Conservation (phyloP, 345 rosid genomes). For the Eucalyptus rudis region DNA sequence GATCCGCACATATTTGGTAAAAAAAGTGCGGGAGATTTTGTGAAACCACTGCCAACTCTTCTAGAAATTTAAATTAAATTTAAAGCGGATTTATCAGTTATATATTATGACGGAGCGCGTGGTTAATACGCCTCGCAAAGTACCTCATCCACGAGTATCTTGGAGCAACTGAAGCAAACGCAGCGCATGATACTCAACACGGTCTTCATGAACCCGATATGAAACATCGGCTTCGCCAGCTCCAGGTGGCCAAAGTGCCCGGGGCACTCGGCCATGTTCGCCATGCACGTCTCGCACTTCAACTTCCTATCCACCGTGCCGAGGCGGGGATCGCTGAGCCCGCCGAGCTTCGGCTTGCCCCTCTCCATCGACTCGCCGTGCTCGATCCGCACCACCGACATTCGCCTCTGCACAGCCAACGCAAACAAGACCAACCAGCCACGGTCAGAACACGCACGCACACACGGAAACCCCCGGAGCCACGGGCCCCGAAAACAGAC, state of each 20-base stretch:
- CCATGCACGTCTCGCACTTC: constrained; percentile 90
- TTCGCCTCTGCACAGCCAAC: constrained; percentile 60
- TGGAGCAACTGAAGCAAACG: constrained; percentile 95
- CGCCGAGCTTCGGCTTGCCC: constrained; percentile 76
- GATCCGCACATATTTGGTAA: neutral
- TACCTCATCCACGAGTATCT: constrained; percentile 88
- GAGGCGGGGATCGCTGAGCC: constrained; percentile 70
- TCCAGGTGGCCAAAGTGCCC: constrained; percentile 96
- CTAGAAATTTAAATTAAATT: no score
- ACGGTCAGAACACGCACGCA: neutral
- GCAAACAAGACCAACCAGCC: neutral
- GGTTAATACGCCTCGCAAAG: neutral
- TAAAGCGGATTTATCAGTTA: no score
- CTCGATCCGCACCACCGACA: constrained; percentile 82
- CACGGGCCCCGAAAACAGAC: neutral
- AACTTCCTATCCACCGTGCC: constrained; percentile 87
- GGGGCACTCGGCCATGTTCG: constrained; percentile 91
- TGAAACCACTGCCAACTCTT: accelerated
- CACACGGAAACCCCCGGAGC: neutral
- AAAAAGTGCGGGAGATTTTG: accelerated
- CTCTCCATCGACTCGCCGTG: constrained; percentile 81
- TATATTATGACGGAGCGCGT: neutral
- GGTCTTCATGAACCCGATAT: constrained; percentile 83
- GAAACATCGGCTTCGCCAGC: constrained; percentile 97
- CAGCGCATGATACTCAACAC: constrained; percentile 84